Evolutionary conservation across 1,139 yeast species (phyloP), one percentile per base, ranked within the genome.

Genomic region (Yamadazyma triangularis): DNA sequence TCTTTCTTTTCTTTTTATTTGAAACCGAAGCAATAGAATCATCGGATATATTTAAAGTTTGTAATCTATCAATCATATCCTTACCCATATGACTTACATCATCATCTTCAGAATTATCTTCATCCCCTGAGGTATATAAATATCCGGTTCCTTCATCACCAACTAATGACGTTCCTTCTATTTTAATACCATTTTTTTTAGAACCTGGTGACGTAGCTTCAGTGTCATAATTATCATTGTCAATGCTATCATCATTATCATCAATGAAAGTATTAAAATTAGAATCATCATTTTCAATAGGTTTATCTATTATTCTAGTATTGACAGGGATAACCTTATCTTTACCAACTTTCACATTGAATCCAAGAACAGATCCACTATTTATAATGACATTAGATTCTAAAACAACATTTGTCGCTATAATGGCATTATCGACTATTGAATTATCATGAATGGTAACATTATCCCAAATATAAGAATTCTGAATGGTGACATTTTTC

Each of bases 391-490:
- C 78, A 33, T 67, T 65, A 4, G 60, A 40, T 15, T 79, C 79
- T 33, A 91, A 60, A 2, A 56, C 53, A 0, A 81, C 81, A 41
- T 70, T 59, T 21, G 73, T 63, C 2, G 95, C 96, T 23, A 91
- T 69, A 24, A 91, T 79, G 0, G 93, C 67, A 42, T 76, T 73
- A 27, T 63, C 64, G 13, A 91, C 58, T 1, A 53, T 57, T 11
- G 75, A 68, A 29, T 77, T 70, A 50, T 87, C 93, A 33, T 74
- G 87, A 40, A 93, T 77, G 1, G 64, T 58, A 1, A 84, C 80
- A 43, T 82, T 74, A 44, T 87, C 94, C 95, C 96, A 91, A 27
- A 91, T 72, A 50, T 84, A 89, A 14, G 95, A 78, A 47, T 85
- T 80, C 28, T 63, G 70, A 32, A 91, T 76, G 2, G 44, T 53